A percentile compares a stretch with the other conserved stretches of the same genome.
These are phyloP conservation scores for Bjerkandera adusta DNA, from an alignment of 1,284 basidiomycete genomes.

Conservation along the genomic window DNA sequence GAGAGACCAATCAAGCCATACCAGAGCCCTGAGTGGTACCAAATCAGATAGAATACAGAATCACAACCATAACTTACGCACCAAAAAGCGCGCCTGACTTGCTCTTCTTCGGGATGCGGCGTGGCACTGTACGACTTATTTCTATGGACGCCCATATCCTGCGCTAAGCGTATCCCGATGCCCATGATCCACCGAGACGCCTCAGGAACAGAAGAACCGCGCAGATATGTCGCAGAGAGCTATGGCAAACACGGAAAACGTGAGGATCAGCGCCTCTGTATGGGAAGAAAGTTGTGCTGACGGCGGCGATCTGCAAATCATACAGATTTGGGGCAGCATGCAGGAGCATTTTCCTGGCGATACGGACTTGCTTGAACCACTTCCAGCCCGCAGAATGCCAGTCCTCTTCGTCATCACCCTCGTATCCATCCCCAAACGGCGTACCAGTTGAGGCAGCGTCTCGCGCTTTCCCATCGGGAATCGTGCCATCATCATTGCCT, in stretches of 20 bases:
- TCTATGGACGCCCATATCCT: slow-evolving; percentile 41
- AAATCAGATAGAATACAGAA: not conserved
- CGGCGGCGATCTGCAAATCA: slow-evolving; percentile 57
- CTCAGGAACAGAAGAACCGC: slow-evolving; percentile 44
- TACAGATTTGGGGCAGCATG: slow-evolving; percentile 58
- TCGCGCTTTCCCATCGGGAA: not conserved
- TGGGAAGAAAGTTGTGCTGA: slow-evolving; percentile 17
- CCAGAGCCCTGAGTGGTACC: slow-evolving; percentile 45
- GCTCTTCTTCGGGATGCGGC: slow-evolving; percentile 40
- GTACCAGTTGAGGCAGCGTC: not conserved
- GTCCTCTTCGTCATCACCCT: slow-evolving; percentile 7
- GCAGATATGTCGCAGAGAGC: slow-evolving; percentile 35
- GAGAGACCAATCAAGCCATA: slow-evolving; percentile 56
- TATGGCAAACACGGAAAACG: slow-evolving; percentile 10
- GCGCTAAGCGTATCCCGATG: slow-evolving; percentile 45
- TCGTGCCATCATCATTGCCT: slow-evolving; percentile 21
- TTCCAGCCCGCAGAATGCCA: slow-evolving; percentile 74
- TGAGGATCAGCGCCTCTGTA: slow-evolving; percentile 10
- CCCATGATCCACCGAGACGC: slow-evolving; percentile 48
- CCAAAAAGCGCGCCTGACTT: slow-evolving; percentile 73
- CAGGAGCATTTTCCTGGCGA: slow-evolving; percentile 50
- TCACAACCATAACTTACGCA: slow-evolving; percentile 25
- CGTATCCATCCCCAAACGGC: not conserved
- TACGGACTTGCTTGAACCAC: slow-evolving; percentile 65
- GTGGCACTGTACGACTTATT: slow-evolving; percentile 28